phyloP scores from a whole-genome alignment of 371 early-diverging fungal genomes.

The Fennellomyces sp. region DNA sequence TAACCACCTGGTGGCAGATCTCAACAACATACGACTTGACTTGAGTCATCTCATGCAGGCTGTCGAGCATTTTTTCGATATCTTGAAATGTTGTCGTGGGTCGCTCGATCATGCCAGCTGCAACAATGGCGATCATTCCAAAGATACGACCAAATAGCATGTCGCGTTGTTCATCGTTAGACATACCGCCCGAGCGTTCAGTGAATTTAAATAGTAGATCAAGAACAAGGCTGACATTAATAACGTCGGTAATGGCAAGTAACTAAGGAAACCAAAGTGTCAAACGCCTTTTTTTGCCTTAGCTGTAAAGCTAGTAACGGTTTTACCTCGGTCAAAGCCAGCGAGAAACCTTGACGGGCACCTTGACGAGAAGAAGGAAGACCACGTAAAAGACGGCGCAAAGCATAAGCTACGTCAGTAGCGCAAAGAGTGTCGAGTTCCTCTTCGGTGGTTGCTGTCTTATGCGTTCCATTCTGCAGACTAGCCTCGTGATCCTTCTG shows the following conservation, averaged over 20 bases:
- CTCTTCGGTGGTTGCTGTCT: conserved; percentile 58
- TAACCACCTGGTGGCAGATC: conserved; percentile 73
- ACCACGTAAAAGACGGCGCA: conserved; percentile 89
- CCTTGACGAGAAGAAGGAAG: conserved; percentile 86
- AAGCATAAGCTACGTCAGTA: conserved; percentile 84
- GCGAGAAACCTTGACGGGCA: conserved; percentile 93
- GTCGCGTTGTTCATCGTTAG: conserved; percentile 85
- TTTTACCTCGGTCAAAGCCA: conserved; percentile 86
- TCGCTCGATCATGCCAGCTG: conserved; percentile 80
- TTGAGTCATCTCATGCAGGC: conserved; percentile 64
- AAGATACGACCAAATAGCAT: conserved; percentile 90
- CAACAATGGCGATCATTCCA: conserved; percentile 80
- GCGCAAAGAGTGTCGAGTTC: conserved; percentile 62
- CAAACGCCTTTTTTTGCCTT: neutral
- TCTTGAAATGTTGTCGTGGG: conserved; percentile 63
- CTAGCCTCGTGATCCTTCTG: conserved; percentile 47
- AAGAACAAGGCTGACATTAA: conserved; percentile 60
- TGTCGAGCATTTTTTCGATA: conserved; percentile 63
- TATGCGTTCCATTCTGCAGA: conserved; percentile 24
- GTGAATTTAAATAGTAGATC: conserved; percentile 71
- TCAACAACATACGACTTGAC: conserved; percentile 81
- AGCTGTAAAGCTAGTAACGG: neutral
- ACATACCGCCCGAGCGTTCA: conserved; percentile 57
- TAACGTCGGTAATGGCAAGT: conserved; percentile 39
- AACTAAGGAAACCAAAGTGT: conserved; percentile 23